Conservation (phyloP, 495 filamentous ascomycete genomes). For the Poronia punctata region DNA sequence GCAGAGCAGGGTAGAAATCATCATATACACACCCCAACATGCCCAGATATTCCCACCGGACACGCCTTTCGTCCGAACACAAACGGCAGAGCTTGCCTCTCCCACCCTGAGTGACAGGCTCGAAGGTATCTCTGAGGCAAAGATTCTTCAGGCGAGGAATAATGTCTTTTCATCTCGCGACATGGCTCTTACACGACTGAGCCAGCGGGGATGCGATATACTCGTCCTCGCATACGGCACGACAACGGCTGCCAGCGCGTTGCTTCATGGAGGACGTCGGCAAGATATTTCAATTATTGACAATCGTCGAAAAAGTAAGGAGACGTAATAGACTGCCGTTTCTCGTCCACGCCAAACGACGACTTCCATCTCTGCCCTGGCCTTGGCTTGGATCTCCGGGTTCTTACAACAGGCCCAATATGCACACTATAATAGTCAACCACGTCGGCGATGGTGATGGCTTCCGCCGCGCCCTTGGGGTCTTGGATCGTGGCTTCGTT, state of each 20-base stretch:
- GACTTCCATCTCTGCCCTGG: slow-evolving; percentile 52
- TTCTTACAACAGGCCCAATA: slow-evolving; percentile 39
- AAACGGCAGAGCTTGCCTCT: slow-evolving; percentile 43
- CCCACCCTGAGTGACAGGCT: slow-evolving; percentile 36
- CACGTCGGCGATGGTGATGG: slow-evolving; percentile 42
- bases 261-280: slow-evolving; percentile 49
- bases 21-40: slow-evolving; percentile 3
- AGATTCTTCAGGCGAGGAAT: slow-evolving; percentile 34
- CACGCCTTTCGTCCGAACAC: slow-evolving; percentile 39
- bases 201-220: slow-evolving; percentile 41
- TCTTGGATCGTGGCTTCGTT: slow-evolving; percentile 38
- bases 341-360: slow-evolving; percentile 40
- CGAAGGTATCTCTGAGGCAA: slow-evolving; percentile 42
- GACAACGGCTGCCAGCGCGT: slow-evolving; percentile 57
- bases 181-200: slow-evolving; percentile 44
- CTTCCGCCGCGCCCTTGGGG: slow-evolving; percentile 43
- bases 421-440: slow-evolving; percentile 32
- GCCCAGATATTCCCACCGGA: not conserved
- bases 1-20: slow-evolving; percentile 1
- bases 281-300: slow-evolving; percentile 43
- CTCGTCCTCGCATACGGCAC: slow-evolving; percentile 55
- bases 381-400: slow-evolving; percentile 41
- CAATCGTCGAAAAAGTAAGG: slow-evolving; percentile 47
- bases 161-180: slow-evolving; percentile 30
- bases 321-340: slow-evolving; percentile 13